Base-by-base conservation (phyloP, 139 green algal genomes). In the Tetratostichococcus sp. region DNA sequence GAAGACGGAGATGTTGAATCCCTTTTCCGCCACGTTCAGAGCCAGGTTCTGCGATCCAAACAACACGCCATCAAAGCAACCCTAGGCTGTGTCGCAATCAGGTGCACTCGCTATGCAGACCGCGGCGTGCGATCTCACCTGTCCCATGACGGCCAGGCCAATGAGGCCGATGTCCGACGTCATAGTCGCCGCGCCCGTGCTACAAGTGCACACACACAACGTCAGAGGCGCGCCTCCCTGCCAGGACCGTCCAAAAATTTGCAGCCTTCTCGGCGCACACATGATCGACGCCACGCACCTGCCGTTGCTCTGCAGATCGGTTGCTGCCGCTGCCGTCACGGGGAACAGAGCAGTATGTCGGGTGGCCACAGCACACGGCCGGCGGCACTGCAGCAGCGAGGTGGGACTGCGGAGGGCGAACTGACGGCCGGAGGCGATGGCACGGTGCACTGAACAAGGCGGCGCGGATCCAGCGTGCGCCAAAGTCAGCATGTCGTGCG, bases 11-110 rank as follows among this genome's bases (percentile, higher is more conserved):
- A 99, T 99, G 17, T 77, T 71, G 82, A 98, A 99, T 1, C 96
- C 96, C 83, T 99, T 99, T 65, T 98, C 92, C 0, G 96, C 96
- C 30, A 99, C 86, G 85, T 99, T 99, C 8, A 99, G 89, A 1
- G 96, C 95, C 70, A 99, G 83, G 76, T 99, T 99, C 92, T 98
- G 94, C 85, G 67, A 11, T 19, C n/a, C n/a, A 65, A 59, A 28
- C 35, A 25, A 26, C 17, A 31, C 22, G 3, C 67, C 30, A 39
- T 69, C 69, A 67, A 28, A 32, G 1, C 57, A 22, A 0, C 26
- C 33, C 11, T 23, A 26, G 35, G 17, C n/a, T n/a, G n/a, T n/a
- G n/a, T n/a, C n/a, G n/a, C n/a, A n/a, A n/a, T n/a, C n/a, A n/a
- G n/a, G n/a, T n/a, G n/a, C n/a, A n/a, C n/a, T n/a, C n/a, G n/a